A percentile compares a stretch with the other conserved stretches of the same genome.
These are phyloP conservation scores for Chlamydomonas reinhardtii DNA, from an alignment of 163 green algal genomes.

Conservation along the genomic window DNA sequence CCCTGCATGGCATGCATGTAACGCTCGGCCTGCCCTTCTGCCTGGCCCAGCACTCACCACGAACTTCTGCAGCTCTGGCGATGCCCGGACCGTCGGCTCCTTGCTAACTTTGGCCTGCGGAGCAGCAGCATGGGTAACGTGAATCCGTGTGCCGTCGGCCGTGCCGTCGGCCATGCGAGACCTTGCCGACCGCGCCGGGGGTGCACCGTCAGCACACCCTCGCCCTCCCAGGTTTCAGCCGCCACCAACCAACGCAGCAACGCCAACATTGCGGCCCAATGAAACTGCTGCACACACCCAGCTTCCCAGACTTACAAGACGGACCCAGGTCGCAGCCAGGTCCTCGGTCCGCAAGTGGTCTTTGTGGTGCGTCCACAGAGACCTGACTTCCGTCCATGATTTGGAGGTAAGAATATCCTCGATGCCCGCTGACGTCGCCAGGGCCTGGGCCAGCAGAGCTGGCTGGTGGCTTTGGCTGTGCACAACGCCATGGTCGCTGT, in stretches of 20 bases:
- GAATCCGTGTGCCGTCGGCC: too few species aligned
- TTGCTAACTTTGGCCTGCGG: slow-evolving; percentile 37
- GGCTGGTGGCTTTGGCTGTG: not conserved
- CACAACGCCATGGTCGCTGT: too few species aligned
- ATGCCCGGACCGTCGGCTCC: not conserved
- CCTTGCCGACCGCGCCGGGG: not conserved
- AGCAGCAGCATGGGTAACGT: too few species aligned
- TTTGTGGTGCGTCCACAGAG: not conserved
- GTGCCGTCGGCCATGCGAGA: too few species aligned
- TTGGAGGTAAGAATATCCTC: slow-evolving; percentile 1
- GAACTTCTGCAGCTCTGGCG: slow-evolving; percentile 43
- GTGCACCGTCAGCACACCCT: not conserved
- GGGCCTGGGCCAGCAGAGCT: not conserved
- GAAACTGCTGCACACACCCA: too few species aligned
- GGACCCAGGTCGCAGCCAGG: slow-evolving; percentile 8
- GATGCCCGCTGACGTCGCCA: not conserved
- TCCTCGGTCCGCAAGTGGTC: not conserved
- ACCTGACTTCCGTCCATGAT: not conserved
- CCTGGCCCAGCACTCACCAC: not conserved
- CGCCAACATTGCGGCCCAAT: too few species aligned
- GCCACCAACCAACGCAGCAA: too few species aligned
- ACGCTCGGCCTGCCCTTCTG: not conserved
- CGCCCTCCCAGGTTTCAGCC: not conserved
- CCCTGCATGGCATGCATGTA: too few species aligned
- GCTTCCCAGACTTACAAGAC: not conserved